phyloP scores from a whole-genome alignment of 441 rosid species.

The Breynia disticha region DNA sequence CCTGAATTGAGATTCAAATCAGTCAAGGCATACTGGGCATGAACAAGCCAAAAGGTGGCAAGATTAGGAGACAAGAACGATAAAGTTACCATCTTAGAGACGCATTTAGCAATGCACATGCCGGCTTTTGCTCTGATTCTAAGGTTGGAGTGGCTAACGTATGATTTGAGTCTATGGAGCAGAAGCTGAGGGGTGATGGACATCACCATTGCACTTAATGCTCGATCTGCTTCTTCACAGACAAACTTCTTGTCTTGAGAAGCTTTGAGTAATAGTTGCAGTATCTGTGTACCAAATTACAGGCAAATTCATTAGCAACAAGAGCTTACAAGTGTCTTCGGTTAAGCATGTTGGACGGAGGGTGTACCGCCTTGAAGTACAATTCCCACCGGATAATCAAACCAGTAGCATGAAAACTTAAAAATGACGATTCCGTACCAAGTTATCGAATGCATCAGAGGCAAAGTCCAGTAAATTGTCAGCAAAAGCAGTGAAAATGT shows the following conservation, averaged over 20 bases:
- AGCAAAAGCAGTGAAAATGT: conserved; percentile 61
- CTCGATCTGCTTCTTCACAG: conserved; percentile 80
- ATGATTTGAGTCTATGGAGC: conserved; percentile 44
- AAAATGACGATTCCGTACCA: conserved; percentile 28
- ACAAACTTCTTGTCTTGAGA: conserved; percentile 93
- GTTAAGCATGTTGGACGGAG: too few species aligned
- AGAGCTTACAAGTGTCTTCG: too few species aligned
- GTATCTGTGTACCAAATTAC: conserved; percentile 28
- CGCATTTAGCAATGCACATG: conserved; percentile 44
- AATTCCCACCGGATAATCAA: too few species aligned
- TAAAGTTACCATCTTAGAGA: conserved; percentile 53
- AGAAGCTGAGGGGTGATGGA: conserved; percentile 48
- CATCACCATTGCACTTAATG: conserved; percentile 50
- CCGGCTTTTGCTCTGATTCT: conserved; percentile 83
- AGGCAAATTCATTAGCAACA: not conserved
- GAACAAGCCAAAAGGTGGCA: conserved; percentile 6
- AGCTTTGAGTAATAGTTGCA: conserved; percentile 83
- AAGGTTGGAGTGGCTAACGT: conserved; percentile 50
- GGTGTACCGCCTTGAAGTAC: too few species aligned
- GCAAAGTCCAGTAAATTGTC: conserved; percentile 44
- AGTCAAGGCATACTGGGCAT: not conserved
- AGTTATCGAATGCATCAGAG: conserved; percentile 46
- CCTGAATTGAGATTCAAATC: conserved; percentile 26
- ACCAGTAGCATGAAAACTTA: not conserved
- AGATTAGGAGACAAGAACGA: too few species aligned